A percentile compares a stretch with the other conserved stretches of the same genome.
Conservation (phyloP, 148 eudicot species). For the Heliamphora exappendiculata region DNA sequence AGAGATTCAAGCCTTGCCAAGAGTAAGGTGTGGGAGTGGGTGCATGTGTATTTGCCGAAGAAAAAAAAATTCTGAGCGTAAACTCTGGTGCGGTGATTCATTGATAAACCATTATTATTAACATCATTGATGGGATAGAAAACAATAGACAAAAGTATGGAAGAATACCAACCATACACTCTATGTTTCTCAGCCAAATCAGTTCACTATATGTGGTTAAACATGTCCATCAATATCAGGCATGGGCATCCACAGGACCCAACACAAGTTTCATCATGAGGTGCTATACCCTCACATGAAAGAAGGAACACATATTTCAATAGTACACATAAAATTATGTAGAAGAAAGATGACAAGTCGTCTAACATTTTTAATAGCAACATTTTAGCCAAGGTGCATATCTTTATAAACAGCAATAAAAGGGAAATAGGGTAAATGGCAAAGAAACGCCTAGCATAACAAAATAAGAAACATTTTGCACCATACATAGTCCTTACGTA, state of each 20-base stretch:
- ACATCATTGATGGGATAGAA: neutral
- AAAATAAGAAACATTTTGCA: neutral
- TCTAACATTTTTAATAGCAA: neutral
- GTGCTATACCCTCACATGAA: neutral
- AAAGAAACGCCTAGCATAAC: neutral
- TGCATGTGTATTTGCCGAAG: too few species aligned
- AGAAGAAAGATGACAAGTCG: neutral
- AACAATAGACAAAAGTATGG: neutral
- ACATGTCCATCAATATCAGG: neutral
- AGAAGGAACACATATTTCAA: neutral
- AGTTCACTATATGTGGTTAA: neutral
- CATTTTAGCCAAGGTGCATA: neutral
- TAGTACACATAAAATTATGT: neutral
- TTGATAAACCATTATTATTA: neutral
- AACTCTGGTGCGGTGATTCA: neutral
- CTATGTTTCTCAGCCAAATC: neutral
- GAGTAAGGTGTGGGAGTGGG: too few species aligned
- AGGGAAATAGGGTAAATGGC: neutral
- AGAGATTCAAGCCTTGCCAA: too few species aligned
- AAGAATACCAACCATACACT: neutral
- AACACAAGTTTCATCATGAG: neutral
- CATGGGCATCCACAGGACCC: neutral
- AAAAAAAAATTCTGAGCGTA: neutral
- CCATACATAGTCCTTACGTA: slow-evolving; percentile 36
- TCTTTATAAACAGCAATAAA: neutral